Evolutionary conservation across 169 alveolate species (phyloP).

Genomic region (Plasmodium sp.): DNA sequence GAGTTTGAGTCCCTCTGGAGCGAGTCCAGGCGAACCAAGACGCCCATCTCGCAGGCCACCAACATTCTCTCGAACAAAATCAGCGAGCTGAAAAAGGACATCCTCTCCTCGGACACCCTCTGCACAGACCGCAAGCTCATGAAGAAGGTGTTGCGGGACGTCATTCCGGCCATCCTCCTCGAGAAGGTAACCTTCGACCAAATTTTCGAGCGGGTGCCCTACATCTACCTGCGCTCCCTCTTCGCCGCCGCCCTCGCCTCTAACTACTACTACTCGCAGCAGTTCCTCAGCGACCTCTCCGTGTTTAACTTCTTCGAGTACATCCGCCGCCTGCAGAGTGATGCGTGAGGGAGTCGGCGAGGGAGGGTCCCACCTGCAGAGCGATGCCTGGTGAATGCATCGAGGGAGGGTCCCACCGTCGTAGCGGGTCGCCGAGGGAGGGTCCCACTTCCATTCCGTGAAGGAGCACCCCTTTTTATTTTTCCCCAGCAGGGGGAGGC

Average conservation of each 20-base stretch:
- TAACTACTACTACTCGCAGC: conserved; percentile 83
- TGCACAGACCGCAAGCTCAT: conserved; percentile 78
- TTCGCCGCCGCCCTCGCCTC: conserved; percentile 87
- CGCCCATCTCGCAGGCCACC: conserved; percentile 86
- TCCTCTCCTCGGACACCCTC: conserved; percentile 79
- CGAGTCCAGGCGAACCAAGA: conserved; percentile 85
- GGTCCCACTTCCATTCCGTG: not conserved
- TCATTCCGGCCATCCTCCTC: conserved; percentile 81
- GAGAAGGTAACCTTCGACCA: conserved; percentile 78
- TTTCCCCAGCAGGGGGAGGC: not conserved
- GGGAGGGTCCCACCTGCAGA: conserved; percentile 24
- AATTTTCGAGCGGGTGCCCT: conserved; percentile 83
- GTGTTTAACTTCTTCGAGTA: conserved; percentile 87
- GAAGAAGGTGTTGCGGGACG: conserved; percentile 55
- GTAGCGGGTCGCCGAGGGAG: too few species aligned
- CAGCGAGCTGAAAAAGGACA: conserved; percentile 81
- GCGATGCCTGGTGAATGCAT: not conserved
- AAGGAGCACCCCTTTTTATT: too few species aligned
- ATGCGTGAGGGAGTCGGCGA: not conserved
- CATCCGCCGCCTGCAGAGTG: conserved; percentile 71
- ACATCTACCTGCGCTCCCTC: conserved; percentile 82
- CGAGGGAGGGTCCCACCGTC: not conserved
- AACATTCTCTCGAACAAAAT: conserved; percentile 85
- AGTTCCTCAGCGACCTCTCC: conserved; percentile 85
- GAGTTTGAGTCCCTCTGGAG: conserved; percentile 84